Conservation (phyloP, 805 yeast genomes). For the Suhomyces pyralidae region DNA sequence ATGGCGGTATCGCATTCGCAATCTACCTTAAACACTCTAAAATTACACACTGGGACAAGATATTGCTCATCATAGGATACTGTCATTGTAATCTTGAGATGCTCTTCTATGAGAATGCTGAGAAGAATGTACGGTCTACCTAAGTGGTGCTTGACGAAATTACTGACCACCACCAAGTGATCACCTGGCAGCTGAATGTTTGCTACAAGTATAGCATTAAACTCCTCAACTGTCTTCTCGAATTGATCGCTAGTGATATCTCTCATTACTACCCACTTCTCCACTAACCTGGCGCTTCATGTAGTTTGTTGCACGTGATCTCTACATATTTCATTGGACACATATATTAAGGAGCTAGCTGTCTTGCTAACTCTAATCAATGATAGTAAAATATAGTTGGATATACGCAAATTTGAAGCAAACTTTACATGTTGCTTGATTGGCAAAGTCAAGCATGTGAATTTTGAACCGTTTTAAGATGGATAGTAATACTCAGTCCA, state of each 20-base stretch:
- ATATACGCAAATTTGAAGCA: neutral
- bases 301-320: neutral
- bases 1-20: neutral
- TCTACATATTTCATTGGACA: neutral
- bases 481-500: neutral
- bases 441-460: neutral
- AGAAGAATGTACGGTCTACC: neutral
- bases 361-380: neutral
- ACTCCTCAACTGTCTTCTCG: constrained; percentile 11
- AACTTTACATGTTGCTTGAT: neutral
- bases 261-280: neutral
- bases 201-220: constrained; percentile 13
- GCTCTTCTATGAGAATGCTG: neutral
- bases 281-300: neutral
- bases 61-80: constrained; percentile 29
- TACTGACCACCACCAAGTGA: constrained; percentile 5
- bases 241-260: constrained; percentile 11
- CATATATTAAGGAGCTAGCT: neutral
- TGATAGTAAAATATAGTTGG: neutral
- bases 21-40: constrained; percentile 13
- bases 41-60: constrained; percentile 29
- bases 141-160: neutral
- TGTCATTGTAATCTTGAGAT: constrained; percentile 19
- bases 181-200: neutral
- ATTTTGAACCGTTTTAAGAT: neutral